These are phyloP conservation scores for Tricholoma matsutake DNA, from an alignment of 768 basidiomycete species.

Conservation along the genomic window DNA sequence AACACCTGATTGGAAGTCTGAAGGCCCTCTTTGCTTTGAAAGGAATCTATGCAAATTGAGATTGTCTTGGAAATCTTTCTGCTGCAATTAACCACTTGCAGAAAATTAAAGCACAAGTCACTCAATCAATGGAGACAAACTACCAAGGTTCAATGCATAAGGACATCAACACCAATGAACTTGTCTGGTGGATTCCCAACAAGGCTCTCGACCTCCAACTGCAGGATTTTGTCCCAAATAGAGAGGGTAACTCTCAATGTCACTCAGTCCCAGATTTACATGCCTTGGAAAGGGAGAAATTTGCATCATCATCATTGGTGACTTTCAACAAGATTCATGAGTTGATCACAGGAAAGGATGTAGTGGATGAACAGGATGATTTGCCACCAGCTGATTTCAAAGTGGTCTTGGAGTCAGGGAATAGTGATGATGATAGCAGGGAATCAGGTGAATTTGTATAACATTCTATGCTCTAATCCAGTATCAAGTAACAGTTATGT, in stretches of 20 bases:
- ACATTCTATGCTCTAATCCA: too few relatives aligned
- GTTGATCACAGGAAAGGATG: not conserved
- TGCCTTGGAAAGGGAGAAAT: not conserved
- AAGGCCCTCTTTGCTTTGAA: conserved; percentile 30
- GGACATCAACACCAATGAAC: conserved; percentile 8
- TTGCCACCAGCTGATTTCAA: too few relatives aligned
- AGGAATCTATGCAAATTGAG: conserved; percentile 30
- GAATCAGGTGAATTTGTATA: too few relatives aligned
- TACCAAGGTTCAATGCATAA: conserved; percentile 18
- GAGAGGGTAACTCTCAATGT: not conserved
- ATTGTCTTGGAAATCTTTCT: conserved; percentile 29
- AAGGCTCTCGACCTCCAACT: conserved; percentile 9
- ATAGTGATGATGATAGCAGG: too few relatives aligned
- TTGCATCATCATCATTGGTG: not conserved
- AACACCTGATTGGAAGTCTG: conserved; percentile 10
- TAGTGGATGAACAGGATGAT: conserved; percentile 9
- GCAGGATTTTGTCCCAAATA: not conserved
- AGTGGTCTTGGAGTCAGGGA: too few relatives aligned
- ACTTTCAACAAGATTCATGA: not conserved
- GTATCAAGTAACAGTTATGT: not conserved
- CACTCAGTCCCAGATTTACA: not conserved
- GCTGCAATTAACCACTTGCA: conserved; percentile 25
- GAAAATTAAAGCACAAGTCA: conserved; percentile 25
- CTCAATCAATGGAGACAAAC: conserved; percentile 9
- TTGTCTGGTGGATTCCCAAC: conserved; percentile 21